phyloP scores from a whole-genome alignment of 257 asterid species.

The Solanum pennellii region DNA sequence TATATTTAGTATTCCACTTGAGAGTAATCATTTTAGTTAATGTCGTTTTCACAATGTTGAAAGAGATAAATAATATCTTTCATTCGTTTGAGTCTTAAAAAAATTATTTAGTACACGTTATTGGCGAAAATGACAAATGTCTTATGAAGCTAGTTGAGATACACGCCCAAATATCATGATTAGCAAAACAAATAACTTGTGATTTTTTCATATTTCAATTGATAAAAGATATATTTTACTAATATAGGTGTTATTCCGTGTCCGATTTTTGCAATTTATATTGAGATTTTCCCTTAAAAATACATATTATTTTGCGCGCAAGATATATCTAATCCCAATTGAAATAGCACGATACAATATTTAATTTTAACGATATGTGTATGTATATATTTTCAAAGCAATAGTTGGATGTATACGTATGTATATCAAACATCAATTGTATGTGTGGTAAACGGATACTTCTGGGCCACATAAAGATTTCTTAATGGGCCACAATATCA shows the following conservation, averaged over 20 bases:
- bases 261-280: neutral
- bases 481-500: neutral
- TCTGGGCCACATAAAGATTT: neutral
- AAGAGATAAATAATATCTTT: neutral
- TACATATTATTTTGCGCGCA: neutral
- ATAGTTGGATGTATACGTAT: neutral
- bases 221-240: neutral
- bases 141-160: neutral
- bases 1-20: neutral
- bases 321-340: neutral
- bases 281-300: neutral
- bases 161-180: no score
- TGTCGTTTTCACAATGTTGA: neutral
- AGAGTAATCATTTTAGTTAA: neutral
- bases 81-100: no score
- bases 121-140: no score
- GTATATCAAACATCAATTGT: neutral
- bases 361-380: neutral
- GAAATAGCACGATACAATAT: accelerated
- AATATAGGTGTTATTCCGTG: neutral
- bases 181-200: neutral
- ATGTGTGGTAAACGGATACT: neutral
- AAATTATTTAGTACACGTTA: no score
- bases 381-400: neutral
- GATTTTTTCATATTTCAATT: neutral